Percentiles rank a stretch among this genome's conserved stretches.
These are phyloP conservation scores for Termitomyces sp. DNA, from an alignment of 768 basidiomycete genomes.

Conservation along the genomic window DNA sequence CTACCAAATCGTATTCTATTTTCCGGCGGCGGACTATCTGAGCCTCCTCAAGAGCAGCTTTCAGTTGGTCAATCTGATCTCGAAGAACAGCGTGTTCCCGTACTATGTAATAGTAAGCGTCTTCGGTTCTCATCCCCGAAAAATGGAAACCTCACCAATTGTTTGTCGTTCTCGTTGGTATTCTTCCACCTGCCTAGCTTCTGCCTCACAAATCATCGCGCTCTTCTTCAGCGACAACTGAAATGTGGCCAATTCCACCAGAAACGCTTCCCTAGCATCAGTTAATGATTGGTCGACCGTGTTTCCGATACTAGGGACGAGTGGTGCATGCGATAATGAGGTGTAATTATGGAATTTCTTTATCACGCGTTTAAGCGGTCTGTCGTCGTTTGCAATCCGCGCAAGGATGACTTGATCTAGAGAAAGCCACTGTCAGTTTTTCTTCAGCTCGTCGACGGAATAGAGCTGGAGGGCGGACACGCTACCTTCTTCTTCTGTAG, in stretches of 20 bases:
- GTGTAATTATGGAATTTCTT: conserved; percentile 79
- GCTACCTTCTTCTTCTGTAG: conserved; percentile 61
- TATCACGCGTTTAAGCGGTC: conserved; percentile 69
- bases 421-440: conserved; percentile 22
- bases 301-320: conserved; percentile 27
- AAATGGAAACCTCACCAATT: conserved; percentile 51
- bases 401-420: conserved; percentile 77
- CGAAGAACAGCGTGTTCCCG: conserved; percentile 64
- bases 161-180: conserved; percentile 68
- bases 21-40: conserved; percentile 71
- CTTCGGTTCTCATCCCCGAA: not conserved
- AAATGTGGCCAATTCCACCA: conserved; percentile 75
- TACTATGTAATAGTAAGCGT: conserved; percentile 34
- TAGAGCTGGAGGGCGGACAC: conserved; percentile 3
- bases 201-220: conserved; percentile 80
- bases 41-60: conserved; percentile 70
- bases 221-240: conserved; percentile 73
- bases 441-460: conserved; percentile 10
- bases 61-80: conserved; percentile 74
- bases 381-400: conserved; percentile 80
- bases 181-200: conserved; percentile 79
- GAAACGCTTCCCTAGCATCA: conserved; percentile 74
- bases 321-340: conserved; percentile 46
- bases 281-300: conserved; percentile 35
- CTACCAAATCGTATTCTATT: conserved; percentile 82